A percentile compares a stretch with the other conserved stretches of the same genome.
Conservation (phyloP, 2,329 filamentous ascomycete genomes). For the Curvularia lunata region DNA sequence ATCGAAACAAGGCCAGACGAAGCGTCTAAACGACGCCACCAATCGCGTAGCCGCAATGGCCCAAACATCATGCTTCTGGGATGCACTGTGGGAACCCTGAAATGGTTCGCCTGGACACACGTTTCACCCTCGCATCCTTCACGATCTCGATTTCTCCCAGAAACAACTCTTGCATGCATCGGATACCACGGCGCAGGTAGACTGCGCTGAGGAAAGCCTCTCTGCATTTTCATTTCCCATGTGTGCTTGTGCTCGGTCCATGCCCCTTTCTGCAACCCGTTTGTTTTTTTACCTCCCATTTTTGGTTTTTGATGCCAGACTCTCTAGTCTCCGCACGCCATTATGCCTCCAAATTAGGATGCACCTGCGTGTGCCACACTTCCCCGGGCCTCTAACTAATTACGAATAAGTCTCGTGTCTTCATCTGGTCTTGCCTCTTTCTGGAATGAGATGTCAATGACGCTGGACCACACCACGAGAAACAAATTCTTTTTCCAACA, state of each 20-base stretch:
- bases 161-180: slow-evolving; percentile 1
- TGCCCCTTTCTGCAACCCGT: slow-evolving; percentile 1
- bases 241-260: slow-evolving; percentile 1
- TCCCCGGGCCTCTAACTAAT: background rate
- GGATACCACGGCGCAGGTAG: slow-evolving; percentile 9
- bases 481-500: slow-evolving; percentile 5
- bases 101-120: slow-evolving; percentile 17
- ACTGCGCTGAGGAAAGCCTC: background rate
- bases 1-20: slow-evolving; percentile 4
- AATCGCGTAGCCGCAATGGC: slow-evolving; percentile 12
- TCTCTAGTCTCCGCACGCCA: slow-evolving; percentile 2
- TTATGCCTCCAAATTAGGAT: slow-evolving; percentile 3
- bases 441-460: slow-evolving; percentile 1
- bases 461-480: background rate
- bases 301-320: slow-evolving; percentile 4
- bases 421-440: slow-evolving; percentile 6
- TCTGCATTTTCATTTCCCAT: background rate
- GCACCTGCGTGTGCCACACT: slow-evolving; percentile 8
- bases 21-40: slow-evolving; percentile 8
- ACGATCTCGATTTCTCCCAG: background rate
- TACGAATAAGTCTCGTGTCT: background rate
- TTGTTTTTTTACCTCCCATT: background rate
- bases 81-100: slow-evolving; percentile 13
- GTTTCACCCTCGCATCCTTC: slow-evolving; percentile 7
- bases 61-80: slow-evolving; percentile 6